Evolutionary conservation across 805 yeast species (phyloP).

Genomic region (Wickerhamomyces kurtzmanii): DNA sequence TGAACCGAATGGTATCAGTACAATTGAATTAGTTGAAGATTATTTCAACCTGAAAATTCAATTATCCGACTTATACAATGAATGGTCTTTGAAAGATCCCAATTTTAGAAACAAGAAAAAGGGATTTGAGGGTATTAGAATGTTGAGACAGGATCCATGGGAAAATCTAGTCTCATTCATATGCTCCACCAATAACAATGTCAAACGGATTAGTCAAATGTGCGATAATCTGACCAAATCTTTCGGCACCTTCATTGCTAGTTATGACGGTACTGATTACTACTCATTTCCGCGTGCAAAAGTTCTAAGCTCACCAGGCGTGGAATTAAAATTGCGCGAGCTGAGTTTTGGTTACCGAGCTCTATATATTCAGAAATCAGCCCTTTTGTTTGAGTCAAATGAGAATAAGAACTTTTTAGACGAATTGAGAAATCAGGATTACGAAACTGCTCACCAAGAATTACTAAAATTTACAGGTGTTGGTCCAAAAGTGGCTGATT

Average conservation of each 20-base stretch:
- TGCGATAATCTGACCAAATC: slow-evolving; percentile 67
- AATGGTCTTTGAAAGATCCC: slow-evolving; percentile 54
- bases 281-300: slow-evolving; percentile 70
- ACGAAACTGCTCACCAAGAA: slow-evolving; percentile 44
- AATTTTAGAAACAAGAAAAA: slow-evolving; percentile 28
- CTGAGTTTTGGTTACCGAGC: slow-evolving; percentile 88
- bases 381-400: slow-evolving; percentile 28
- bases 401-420: slow-evolving; percentile 25
- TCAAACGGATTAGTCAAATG: slow-evolving; percentile 88
- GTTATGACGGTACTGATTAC: slow-evolving; percentile 43
- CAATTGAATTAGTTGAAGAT: slow-evolving; percentile 48
- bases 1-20: too few species aligned
- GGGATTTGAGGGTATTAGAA: slow-evolving; percentile 62
- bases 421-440: slow-evolving; percentile 32
- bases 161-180: slow-evolving; percentile 85
- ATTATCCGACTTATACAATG: slow-evolving; percentile 38
- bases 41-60: slow-evolving; percentile 64
- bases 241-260: slow-evolving; percentile 55
- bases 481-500: slow-evolving; percentile 97
- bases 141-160: slow-evolving; percentile 94
- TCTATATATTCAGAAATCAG: slow-evolving; percentile 74
- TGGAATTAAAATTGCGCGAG: slow-evolving; percentile 34
- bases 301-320: slow-evolving; percentile 28
- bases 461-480: slow-evolving; percentile 72
- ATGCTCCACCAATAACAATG: slow-evolving; percentile 93